Evolutionary conservation across 2,329 filamentous ascomycete species (phyloP).

Genomic region (Tolypocladium tundrense): DNA sequence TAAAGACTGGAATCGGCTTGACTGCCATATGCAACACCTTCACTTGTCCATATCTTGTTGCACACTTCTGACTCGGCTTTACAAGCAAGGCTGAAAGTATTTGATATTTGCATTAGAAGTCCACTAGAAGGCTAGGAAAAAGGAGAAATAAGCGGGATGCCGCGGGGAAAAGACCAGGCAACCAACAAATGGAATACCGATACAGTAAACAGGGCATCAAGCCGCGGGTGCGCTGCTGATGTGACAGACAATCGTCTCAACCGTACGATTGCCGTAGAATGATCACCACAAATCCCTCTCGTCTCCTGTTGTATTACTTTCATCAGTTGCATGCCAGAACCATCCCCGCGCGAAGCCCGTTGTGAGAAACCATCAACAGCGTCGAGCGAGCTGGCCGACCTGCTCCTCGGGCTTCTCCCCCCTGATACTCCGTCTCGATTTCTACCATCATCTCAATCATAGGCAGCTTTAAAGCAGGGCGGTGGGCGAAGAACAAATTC

Average conservation of each 20-base stretch:
- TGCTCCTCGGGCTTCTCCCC: slow-evolving; percentile 1
- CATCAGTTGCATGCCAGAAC: slow-evolving; percentile 7
- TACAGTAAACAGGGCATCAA: slow-evolving; percentile 11
- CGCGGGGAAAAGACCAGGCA: slow-evolving; percentile 11
- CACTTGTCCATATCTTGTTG: not conserved
- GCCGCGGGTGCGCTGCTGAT: slow-evolving; percentile 1
- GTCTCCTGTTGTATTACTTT: slow-evolving; percentile 5
- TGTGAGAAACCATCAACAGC: slow-evolving; percentile 2
- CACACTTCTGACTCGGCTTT: not conserved
- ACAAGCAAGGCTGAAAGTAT: slow-evolving; percentile 26
- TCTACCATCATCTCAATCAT: slow-evolving; percentile 22
- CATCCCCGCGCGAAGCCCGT: slow-evolving; percentile 2
- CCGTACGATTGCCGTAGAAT: slow-evolving; percentile 8
- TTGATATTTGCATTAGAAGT: slow-evolving; percentile 56
- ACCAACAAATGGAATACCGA: slow-evolving; percentile 18
- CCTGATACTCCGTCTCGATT: slow-evolving; percentile 11
- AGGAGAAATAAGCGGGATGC: slow-evolving; percentile 18
- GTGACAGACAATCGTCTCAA: not conserved
- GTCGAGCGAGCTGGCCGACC: slow-evolving; percentile 1
- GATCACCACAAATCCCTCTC: slow-evolving; percentile 8
- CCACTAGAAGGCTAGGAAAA: slow-evolving; percentile 45
- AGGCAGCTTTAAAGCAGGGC: slow-evolving; percentile 16
- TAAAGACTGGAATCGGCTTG: not conserved
- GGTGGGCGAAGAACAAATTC: slow-evolving; percentile 21
- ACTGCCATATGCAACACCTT: not conserved